These are phyloP conservation scores for Metschnikowia peoriensis DNA, from an alignment of 805 yeast species.

Conservation along the genomic window DNA sequence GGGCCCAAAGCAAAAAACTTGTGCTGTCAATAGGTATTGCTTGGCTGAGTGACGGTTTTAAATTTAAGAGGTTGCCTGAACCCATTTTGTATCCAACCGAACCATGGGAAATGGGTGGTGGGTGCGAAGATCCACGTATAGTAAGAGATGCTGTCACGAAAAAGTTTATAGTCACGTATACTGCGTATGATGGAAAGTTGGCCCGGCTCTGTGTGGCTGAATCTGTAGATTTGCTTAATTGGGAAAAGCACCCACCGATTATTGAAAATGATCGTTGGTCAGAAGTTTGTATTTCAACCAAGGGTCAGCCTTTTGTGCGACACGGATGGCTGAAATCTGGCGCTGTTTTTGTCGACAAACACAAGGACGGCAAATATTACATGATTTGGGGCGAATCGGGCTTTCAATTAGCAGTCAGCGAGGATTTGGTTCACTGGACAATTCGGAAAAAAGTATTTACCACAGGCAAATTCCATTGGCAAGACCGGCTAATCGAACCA, in stretches of 20 bases:
- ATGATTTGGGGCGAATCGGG: conserved; percentile 46
- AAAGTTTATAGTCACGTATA: conserved; percentile 39
- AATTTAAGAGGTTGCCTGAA: conserved; percentile 27
- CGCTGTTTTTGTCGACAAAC: conserved; percentile 34
- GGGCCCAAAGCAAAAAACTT: conserved; percentile 38
- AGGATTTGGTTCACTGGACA: conserved; percentile 37
- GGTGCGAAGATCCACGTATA: conserved; percentile 44
- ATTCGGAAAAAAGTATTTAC: conserved; percentile 25
- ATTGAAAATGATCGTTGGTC: conserved; percentile 28
- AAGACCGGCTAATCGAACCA: conserved; percentile 38
- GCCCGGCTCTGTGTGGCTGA: conserved; percentile 43
- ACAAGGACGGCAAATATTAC: conserved; percentile 35
- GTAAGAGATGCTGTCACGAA: conserved; percentile 37
- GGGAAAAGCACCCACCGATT: conserved; percentile 39
- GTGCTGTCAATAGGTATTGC: conserved; percentile 39
- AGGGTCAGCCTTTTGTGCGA: conserved; percentile 28
- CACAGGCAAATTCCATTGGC: conserved; percentile 28
- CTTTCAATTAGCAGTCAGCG: conserved; percentile 36
- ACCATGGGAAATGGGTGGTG: conserved; percentile 40
- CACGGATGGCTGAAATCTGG: conserved; percentile 43
- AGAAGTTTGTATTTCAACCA: conserved; percentile 28
- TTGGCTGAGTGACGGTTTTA: conserved; percentile 40
- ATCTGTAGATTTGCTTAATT: conserved; percentile 33
- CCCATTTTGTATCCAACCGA: conserved; percentile 39
- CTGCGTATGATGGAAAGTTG: conserved; percentile 33